Base-by-base conservation (phyloP, 257 asterid species). In the Plantago elongata region DNA sequence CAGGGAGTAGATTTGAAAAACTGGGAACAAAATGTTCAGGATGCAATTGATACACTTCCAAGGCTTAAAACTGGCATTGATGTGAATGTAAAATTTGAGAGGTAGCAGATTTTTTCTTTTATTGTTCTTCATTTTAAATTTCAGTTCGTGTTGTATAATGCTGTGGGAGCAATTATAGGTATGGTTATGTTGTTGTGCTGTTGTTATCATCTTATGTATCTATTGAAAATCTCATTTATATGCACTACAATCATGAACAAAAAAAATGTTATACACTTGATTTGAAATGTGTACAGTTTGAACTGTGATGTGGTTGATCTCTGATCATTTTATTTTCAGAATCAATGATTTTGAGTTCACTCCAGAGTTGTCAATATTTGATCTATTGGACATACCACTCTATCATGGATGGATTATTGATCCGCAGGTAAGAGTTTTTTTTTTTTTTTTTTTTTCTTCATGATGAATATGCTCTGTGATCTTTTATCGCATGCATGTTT, bases 361-460 rank as follows among this genome's bases (percentile, higher is more conserved):
- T 57, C 84, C 75, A 45, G 99, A 93, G 74, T 93, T 97, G 75
- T 96, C 99, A 66, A 89, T 93, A 74, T 93, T 87, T 79, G 99
- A 89, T 79, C 74, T 93, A 58, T 65, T 93, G 87, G 96, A 85
- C 70, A 89, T 93, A 79, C 99, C 99, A 37, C 97, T 93, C 59
- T 89, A 89, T 80, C 97, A 93, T 69, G 99, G 97, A 62, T 93
- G 99, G 99, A 93, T 93, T 70, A 88, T 89, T 80, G 97, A 93
- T 70, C 88, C 96, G 1, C 97, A 89, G 96, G 97, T 87, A 83
- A 69, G 79, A 29, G 62, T 48, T 64, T 30, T 62, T 57, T 15
- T 34, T 5, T 7, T 34, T 22, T 22, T 48, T 64, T 30, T 62
- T 57, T 15, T 34, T 5, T 7, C 4, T 22, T 22, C 27, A 22